Evolutionary conservation across 1,139 yeast genomes (phyloP).

Genomic region (Candida buenavistaensis): DNA sequence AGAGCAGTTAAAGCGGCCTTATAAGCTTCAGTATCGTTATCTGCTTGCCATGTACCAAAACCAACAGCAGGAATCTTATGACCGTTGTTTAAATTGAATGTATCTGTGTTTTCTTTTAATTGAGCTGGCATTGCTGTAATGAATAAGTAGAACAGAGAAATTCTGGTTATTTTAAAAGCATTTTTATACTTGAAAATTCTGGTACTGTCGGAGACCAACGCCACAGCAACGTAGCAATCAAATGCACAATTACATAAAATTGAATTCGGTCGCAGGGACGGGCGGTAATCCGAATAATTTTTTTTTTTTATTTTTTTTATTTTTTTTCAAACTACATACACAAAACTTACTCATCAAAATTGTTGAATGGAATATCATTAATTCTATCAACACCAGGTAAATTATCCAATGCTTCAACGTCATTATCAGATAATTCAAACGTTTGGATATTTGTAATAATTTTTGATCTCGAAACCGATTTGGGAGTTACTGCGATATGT

Average conservation of each 20-base stretch:
- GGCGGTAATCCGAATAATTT: too few relatives aligned
- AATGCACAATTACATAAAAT: too few relatives aligned
- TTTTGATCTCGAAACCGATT: constrained; percentile 45
- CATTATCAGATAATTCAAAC: constrained; percentile 31
- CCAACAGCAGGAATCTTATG: constrained; percentile 67
- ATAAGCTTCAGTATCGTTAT: constrained; percentile 59
- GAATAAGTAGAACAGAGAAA: background rate
- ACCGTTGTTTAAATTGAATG: constrained; percentile 59
- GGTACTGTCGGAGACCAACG: too few relatives aligned
- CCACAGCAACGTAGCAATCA: too few relatives aligned
- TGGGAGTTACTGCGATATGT: constrained; percentile 54
- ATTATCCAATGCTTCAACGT: constrained; percentile 32
- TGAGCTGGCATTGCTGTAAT: constrained; percentile 11
- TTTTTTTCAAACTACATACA: too few relatives aligned
- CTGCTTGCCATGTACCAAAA: constrained; percentile 78
- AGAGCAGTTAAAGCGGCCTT: constrained; percentile 64
- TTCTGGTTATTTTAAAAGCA: too few relatives aligned
- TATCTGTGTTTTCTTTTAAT: constrained; percentile 19
- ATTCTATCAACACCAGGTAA: constrained; percentile 34
- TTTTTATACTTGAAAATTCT: too few relatives aligned
- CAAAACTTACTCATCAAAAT: too few relatives aligned
- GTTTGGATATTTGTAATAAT: constrained; percentile 35
- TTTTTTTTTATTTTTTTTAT: too few relatives aligned
- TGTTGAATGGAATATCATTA: too few relatives aligned
- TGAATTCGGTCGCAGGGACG: too few relatives aligned